Percentiles rank a stretch among this genome's conserved stretches.
phyloP scores from a whole-genome alignment of 352 stramenopile genomes.

The Chloridella minuta region DNA sequence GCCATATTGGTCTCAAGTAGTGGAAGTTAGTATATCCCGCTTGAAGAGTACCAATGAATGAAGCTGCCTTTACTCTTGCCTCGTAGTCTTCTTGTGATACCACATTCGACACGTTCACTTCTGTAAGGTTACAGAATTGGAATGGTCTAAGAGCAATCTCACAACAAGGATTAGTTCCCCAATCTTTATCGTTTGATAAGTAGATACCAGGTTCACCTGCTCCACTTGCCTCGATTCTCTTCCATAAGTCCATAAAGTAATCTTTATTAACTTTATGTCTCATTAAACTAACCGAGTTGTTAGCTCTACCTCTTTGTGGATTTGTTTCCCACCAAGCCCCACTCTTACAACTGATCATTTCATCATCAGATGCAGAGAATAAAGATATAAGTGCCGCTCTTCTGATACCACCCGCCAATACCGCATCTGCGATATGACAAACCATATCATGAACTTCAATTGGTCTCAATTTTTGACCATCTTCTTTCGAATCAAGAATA shows the following conservation, averaged over 20 bases:
- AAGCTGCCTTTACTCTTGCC: neutral
- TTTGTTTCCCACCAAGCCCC: constrained; percentile 6
- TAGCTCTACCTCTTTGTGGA: neutral
- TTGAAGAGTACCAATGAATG: neutral
- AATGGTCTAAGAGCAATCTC: neutral
- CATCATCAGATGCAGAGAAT: neutral
- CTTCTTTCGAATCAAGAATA: neutral
- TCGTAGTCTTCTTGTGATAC: neutral
- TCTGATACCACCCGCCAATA: neutral
- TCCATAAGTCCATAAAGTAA: neutral
- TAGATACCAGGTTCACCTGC: neutral
- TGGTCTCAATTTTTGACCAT: neutral
- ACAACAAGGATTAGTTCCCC: neutral
- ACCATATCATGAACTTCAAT: neutral
- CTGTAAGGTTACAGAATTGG: constrained; percentile 8
- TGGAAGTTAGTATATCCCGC: neutral
- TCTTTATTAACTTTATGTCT: neutral
- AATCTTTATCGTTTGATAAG: neutral
- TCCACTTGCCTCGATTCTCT: neutral
- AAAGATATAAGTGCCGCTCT: neutral
- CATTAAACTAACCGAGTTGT: neutral
- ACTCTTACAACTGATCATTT: constrained; percentile 4
- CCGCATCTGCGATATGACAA: neutral
- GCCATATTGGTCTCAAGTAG: neutral
- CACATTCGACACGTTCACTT: neutral